Percentiles rank a stretch among this genome's conserved stretches.
These are phyloP conservation scores for Pyrenopolyporus hunteri DNA, from an alignment of 495 filamentous ascomycete genomes.

Conservation along the genomic window DNA sequence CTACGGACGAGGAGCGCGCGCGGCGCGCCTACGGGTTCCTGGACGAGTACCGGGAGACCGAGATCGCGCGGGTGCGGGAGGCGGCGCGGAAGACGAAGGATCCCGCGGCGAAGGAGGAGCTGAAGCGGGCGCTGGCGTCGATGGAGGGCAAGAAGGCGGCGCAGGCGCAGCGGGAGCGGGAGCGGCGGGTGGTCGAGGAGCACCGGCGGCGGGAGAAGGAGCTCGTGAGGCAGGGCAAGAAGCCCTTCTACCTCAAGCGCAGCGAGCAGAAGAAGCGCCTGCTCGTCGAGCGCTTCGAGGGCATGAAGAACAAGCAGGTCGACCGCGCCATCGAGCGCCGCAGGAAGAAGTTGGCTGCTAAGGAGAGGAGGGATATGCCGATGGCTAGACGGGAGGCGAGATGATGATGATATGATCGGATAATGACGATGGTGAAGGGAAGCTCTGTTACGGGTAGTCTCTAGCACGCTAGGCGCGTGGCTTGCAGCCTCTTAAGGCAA, in stretches of 20 bases:
- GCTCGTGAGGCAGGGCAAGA: slow-evolving; percentile 82
- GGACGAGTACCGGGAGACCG: slow-evolving; percentile 78
- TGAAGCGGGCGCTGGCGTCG: slow-evolving; percentile 70
- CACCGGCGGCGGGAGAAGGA: slow-evolving; percentile 85
- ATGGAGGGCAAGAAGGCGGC: slow-evolving; percentile 74
- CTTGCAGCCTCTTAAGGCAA: slow-evolving; percentile 7
- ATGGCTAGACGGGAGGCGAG: slow-evolving; percentile 59
- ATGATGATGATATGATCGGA: slow-evolving; percentile 2
- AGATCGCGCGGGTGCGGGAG: slow-evolving; percentile 74
- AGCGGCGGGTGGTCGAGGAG: slow-evolving; percentile 46
- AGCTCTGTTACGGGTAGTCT: background rate
- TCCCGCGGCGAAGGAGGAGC: slow-evolving; percentile 59
- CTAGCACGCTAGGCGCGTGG: background rate
- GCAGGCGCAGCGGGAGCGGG: slow-evolving; percentile 66
- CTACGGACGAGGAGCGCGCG: slow-evolving; percentile 56
- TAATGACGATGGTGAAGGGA: slow-evolving; percentile 3
- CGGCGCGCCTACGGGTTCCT: slow-evolving; percentile 82
- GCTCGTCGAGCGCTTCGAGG: slow-evolving; percentile 75
- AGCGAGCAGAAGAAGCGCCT: slow-evolving; percentile 85
- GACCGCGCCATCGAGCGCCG: slow-evolving; percentile 80
- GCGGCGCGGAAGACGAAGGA: slow-evolving; percentile 72
- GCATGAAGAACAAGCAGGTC: slow-evolving; percentile 80
- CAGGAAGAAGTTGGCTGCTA: slow-evolving; percentile 80
- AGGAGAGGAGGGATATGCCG: slow-evolving; percentile 83
- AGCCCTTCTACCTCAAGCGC: slow-evolving; percentile 91